These are phyloP conservation scores for Quercus tomentella DNA, from an alignment of 331 rosid genomes.

Conservation along the genomic window DNA sequence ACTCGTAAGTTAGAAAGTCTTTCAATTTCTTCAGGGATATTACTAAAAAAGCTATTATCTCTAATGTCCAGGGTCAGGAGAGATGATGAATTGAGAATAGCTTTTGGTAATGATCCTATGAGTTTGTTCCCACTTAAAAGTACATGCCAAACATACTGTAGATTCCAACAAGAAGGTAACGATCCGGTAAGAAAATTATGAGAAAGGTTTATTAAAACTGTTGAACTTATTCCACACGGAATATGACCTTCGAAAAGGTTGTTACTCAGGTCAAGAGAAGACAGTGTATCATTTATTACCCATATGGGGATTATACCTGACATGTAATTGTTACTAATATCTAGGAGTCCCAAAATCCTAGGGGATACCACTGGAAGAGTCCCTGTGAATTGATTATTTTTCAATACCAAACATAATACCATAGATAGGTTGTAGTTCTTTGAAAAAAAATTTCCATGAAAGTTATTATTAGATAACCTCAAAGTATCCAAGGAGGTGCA, in stretches of 20 bases:
- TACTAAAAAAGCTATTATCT: rapidly evolving
- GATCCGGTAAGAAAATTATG: rapidly evolving
- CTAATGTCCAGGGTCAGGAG: rapidly evolving
- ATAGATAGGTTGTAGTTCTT: background rate
- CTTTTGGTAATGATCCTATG: background rate
- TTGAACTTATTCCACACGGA: rapidly evolving
- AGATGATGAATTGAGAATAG: background rate
- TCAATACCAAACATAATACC: rapidly evolving
- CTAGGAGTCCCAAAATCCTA: rapidly evolving
- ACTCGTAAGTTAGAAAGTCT: too few relatives aligned
- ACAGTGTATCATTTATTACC: background rate
- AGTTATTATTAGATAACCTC: background rate
- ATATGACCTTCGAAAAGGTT: rapidly evolving
- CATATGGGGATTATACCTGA: background rate
- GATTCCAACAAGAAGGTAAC: too few relatives aligned
- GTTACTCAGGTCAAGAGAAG: rapidly evolving
- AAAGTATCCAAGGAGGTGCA: rapidly evolving
- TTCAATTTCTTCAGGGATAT: rapidly evolving
- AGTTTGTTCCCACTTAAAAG: background rate
- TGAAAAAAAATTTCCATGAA: background rate
- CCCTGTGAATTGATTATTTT: background rate
- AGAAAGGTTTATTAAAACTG: rapidly evolving
- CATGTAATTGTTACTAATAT: background rate
- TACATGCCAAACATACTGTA: rapidly evolving
- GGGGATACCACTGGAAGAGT: rapidly evolving